Evolutionary conservation across 805 yeast genomes (phyloP).

Genomic region (Nakazawaea ambrosiae): DNA sequence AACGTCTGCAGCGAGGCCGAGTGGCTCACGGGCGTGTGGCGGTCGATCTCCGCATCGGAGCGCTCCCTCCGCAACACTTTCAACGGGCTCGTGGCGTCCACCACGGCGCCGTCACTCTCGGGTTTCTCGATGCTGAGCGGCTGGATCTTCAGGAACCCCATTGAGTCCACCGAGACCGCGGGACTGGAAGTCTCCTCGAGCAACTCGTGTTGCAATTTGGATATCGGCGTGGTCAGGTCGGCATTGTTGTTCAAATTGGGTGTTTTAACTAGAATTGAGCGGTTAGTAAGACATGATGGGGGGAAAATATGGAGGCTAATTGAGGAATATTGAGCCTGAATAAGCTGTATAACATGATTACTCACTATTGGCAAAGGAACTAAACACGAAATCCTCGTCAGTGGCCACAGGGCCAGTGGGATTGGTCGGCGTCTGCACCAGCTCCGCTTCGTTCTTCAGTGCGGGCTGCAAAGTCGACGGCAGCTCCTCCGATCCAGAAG

Average conservation of each 20-base stretch:
- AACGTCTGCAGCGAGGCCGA: constrained; percentile 6
- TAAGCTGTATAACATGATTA: too few species aligned
- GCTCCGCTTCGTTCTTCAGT: too few species aligned
- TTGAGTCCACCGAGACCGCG: constrained; percentile 12
- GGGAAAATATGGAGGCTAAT: background rate
- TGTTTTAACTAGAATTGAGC: background rate
- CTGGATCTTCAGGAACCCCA: constrained; percentile 11
- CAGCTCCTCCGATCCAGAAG: too few species aligned
- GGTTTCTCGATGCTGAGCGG: constrained; percentile 8
- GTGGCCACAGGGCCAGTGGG: too few species aligned
- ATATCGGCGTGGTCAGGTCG: constrained; percentile 6
- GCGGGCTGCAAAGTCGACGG: too few species aligned
- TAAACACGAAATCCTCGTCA: background rate
- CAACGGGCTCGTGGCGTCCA: constrained; percentile 5
- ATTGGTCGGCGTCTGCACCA: too few species aligned
- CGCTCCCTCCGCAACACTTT: background rate
- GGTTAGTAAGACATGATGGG: background rate
- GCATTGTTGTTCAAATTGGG: constrained; percentile 3
- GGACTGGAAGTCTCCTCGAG: constrained; percentile 11
- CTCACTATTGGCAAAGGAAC: background rate
- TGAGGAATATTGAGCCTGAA: too few species aligned
- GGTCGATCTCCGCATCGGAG: background rate
- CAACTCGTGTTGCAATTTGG: constrained; percentile 7
- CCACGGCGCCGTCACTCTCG: background rate
- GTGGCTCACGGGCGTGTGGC: background rate